Evolutionary conservation across 345 rosid species (phyloP).

Genomic region (Euphorbia tirucalli): DNA sequence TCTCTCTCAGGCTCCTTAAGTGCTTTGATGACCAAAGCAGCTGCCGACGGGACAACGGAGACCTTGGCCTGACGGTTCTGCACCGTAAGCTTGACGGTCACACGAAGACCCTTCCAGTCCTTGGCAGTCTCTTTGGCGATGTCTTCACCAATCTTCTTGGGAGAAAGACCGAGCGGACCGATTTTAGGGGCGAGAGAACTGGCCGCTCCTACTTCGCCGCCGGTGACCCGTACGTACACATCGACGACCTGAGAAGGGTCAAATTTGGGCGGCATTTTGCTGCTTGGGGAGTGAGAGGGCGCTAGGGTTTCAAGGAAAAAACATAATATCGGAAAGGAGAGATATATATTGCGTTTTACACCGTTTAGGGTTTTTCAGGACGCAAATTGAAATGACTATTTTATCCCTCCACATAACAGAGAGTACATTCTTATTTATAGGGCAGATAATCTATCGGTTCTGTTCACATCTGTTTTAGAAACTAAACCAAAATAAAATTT

Average conservation of each 20-base stretch:
- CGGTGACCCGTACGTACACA: conserved; percentile 28
- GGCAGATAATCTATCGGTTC: too few species aligned
- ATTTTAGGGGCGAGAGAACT: conserved; percentile 31
- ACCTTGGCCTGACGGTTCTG: conserved; percentile 32
- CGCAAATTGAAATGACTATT: neutral
- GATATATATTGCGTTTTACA: neutral
- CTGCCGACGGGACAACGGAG: conserved; percentile 24
- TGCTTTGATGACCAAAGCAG: conserved; percentile 23
- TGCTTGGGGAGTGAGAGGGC: neutral
- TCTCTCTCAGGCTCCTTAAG: conserved; percentile 34
- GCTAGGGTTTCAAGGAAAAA: neutral
- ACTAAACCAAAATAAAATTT: too few species aligned
- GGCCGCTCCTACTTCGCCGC: conserved; percentile 28
- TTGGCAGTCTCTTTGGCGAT: conserved; percentile 27
- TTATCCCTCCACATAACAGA: neutral
- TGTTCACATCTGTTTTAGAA: too few species aligned
- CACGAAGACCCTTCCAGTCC: conserved; percentile 34
- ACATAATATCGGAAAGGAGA: too few species aligned
- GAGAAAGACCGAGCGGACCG: conserved; percentile 30
- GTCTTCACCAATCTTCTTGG: conserved; percentile 28
- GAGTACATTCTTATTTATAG: too few species aligned
- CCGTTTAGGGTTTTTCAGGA: conserved; percentile 1
- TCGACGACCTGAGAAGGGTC: conserved; percentile 34
- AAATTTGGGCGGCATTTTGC: conserved; percentile 30
- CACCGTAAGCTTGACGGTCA: conserved; percentile 30